Evolutionary conservation across 73 alveolate genomes (phyloP), one percentile per base, ranked within the genome.

Genomic region (Halteria grandinella): DNA sequence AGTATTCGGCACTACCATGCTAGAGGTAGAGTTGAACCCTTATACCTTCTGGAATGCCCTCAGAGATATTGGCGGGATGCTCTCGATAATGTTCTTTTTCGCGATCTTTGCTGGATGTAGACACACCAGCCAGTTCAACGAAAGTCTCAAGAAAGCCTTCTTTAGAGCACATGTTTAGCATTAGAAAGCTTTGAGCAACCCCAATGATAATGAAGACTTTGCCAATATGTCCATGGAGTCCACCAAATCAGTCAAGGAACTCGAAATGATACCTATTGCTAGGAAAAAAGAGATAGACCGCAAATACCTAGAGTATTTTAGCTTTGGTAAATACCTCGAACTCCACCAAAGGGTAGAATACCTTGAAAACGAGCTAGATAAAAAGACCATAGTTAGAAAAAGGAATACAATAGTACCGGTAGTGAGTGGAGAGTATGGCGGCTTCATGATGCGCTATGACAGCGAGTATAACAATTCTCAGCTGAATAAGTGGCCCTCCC

Each of bases 51-150:
- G 51, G 51, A 8, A 6, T 11, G 74, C 74, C 10, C 31, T 57
- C 5, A 57, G 36, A 29, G 74, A 57, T 8, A 20, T 57, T 6
- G 74, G 74, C 3, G 74, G 54, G 3, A 28, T 57, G 51, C 51
- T 57, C 7, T 57, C 74, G 31, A 18, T 57, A 18, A 12, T 57
- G 12, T 57, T 57, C 29, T 57, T 57, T 12, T 57, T 11, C 20
- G 74, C 74, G 5, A 31, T 57, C 5, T 57, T 57, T 57, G 74
- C 74, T 12, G 18, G 7, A 33, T 10, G 18, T 12, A 8, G 5
- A 2, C 74, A 57, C 31, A 33, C 74, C 5, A 34, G 54, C 6
- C 5, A 27, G 31, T 57, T 57, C 29, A 51, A 57, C 17, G 33
- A 6, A 28, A 28, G 54, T 14, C 52, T 57, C 31, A 27, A 57